phyloP scores from a whole-genome alignment of 2,329 filamentous ascomycete genomes.

The Knufia fluminis region DNA sequence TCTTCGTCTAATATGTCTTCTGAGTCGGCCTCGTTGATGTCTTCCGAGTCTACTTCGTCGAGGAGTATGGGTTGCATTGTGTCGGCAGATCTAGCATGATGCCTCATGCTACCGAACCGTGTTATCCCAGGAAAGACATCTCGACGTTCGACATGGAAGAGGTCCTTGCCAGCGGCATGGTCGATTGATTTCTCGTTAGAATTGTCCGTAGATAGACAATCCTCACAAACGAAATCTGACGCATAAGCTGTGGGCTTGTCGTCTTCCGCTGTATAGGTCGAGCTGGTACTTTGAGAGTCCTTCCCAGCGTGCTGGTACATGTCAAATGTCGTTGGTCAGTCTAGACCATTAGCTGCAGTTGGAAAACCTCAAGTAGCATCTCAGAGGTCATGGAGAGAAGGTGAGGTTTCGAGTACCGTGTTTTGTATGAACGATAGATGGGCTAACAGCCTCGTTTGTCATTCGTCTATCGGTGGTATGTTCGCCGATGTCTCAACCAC shows the following conservation, averaged over 20 bases:
- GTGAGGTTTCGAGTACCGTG: neutral
- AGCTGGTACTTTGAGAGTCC: neutral
- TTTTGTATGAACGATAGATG: neutral
- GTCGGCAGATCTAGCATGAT: no score
- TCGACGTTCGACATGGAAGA: neutral
- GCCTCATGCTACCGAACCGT: neutral
- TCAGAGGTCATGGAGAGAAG: neutral
- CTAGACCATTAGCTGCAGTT: neutral
- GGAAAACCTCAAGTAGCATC: neutral
- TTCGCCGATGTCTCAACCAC: neutral
- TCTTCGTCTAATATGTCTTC: constrained; percentile 1
- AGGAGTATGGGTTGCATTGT: no score
- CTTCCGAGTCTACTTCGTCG: no score
- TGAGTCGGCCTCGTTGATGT: neutral
- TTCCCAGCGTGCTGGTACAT: neutral
- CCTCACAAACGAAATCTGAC: neutral
- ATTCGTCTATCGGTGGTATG: neutral
- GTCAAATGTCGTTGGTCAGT: neutral
- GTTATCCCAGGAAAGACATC: neutral
- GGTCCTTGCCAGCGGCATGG: neutral
- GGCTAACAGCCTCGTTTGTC: neutral
- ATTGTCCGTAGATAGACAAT: neutral
- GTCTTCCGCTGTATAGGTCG: neutral
- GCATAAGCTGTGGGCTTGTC: neutral
- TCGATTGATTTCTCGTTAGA: neutral